Conservation (phyloP, 1,139 yeast genomes). For the Saccharomyces hybrid region DNA sequence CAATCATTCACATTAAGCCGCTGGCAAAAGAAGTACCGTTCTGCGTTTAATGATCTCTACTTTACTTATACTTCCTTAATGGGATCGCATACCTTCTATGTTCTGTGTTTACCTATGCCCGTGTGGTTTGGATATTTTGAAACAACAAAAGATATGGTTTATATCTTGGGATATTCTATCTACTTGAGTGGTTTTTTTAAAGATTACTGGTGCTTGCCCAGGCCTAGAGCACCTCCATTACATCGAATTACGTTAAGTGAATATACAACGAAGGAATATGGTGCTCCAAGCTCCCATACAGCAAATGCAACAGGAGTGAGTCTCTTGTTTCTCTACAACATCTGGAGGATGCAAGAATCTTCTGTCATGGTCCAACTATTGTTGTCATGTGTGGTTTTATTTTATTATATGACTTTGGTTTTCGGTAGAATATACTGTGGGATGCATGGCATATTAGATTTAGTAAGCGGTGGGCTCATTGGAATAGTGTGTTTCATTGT, state of each 20-base stretch:
- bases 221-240: slow-evolving; percentile 89
- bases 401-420: slow-evolving; percentile 61
- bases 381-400: slow-evolving; percentile 18
- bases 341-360: slow-evolving; percentile 9
- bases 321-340: slow-evolving; percentile 16
- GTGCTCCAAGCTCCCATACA: slow-evolving; percentile 88
- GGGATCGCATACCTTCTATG: slow-evolving; percentile 92
- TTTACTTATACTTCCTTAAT: slow-evolving; percentile 85
- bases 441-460: slow-evolving; percentile 90
- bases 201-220: slow-evolving; percentile 81
- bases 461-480: slow-evolving; percentile 54
- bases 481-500: slow-evolving; percentile 47
- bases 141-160: slow-evolving; percentile 62
- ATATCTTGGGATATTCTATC: slow-evolving; percentile 78
- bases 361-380: slow-evolving; percentile 7
- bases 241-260: slow-evolving; percentile 84
- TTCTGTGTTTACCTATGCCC: slow-evolving; percentile 77
- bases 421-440: slow-evolving; percentile 89
- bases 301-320: slow-evolving; percentile 88
- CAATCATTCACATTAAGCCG: slow-evolving; percentile 57
- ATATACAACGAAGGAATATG: slow-evolving; percentile 87
- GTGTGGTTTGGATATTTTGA: slow-evolving; percentile 69
- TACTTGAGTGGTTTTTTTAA: slow-evolving; percentile 70
- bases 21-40: slow-evolving; percentile 49
- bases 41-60: slow-evolving; percentile 54